A percentile compares a stretch with the other conserved stretches of the same genome.
Evolutionary conservation across 371 early-diverging fungal species (phyloP).

Genomic region (Dinochytrium kinnereticum): DNA sequence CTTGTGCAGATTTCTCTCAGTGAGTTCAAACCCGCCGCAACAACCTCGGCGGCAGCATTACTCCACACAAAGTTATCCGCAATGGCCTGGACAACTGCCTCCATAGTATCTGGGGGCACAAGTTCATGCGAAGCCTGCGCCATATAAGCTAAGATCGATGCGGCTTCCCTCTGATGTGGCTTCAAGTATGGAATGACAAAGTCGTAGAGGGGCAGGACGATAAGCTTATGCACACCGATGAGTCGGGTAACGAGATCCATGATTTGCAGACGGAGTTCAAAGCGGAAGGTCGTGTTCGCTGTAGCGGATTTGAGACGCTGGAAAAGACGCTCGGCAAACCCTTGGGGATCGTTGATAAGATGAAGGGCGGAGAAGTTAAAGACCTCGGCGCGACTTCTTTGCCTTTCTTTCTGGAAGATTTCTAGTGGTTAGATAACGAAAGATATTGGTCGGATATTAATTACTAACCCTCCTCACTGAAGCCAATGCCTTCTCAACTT

Average conservation of each 20-base stretch:
- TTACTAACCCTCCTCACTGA: constrained; percentile 69
- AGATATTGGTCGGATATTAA: no score
- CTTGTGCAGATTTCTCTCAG: constrained; percentile 91
- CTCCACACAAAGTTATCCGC: constrained; percentile 96
- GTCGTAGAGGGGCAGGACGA: constrained; percentile 86
- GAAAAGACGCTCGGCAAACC: constrained; percentile 91
- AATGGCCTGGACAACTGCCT: constrained; percentile 82
- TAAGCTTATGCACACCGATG: constrained; percentile 93
- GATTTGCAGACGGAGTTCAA: constrained; percentile 86
- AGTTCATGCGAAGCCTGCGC: constrained; percentile 92
- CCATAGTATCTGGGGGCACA: constrained; percentile 90
- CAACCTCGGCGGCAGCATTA: constrained; percentile 88
- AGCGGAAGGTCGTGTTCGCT: constrained; percentile 62
- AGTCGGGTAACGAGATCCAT: constrained; percentile 93
- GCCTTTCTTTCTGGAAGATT: constrained; percentile 57
- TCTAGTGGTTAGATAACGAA: no score
- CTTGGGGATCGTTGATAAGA: constrained; percentile 94
- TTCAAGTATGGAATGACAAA: constrained; percentile 85
- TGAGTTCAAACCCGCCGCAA: constrained; percentile 90
- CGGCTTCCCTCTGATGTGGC: constrained; percentile 93
- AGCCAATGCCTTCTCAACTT: constrained; percentile 76
- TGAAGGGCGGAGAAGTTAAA: constrained; percentile 94
- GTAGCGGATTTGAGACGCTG: constrained; percentile 62
- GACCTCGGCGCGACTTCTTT: constrained; percentile 69
- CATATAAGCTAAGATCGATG: constrained; percentile 85